Evolutionary conservation across 345 rosid genomes (phyloP).

Genomic region (Angophora floribunda): DNA sequence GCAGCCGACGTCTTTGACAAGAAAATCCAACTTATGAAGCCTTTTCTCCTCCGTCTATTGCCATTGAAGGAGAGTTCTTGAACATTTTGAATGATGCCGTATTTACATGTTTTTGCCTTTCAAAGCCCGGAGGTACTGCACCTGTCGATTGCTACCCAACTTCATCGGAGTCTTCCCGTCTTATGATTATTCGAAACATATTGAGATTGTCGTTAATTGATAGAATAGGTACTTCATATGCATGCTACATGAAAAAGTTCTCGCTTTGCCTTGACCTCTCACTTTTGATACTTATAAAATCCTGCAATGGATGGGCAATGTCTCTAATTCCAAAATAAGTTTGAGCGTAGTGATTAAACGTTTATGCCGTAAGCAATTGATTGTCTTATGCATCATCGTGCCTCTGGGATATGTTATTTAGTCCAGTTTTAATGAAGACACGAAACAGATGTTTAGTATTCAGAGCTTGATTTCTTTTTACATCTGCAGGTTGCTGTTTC

Average conservation of each 20-base stretch:
- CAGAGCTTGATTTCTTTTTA: background rate
- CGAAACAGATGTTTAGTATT: background rate
- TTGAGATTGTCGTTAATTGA: background rate
- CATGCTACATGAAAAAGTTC: background rate
- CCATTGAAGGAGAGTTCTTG: background rate
- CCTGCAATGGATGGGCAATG: background rate
- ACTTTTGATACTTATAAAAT: background rate
- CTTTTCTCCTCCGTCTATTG: background rate
- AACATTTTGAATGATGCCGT: background rate
- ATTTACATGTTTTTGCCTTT: no score
- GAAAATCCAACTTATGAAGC: background rate
- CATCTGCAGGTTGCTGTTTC: slow-evolving; percentile 63
- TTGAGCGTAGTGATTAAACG: background rate
- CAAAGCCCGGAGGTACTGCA: no score
- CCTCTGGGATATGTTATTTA: background rate
- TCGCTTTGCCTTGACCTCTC: background rate
- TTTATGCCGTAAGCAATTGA: background rate
- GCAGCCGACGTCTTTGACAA: background rate
- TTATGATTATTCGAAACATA: background rate
- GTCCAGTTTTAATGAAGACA: background rate
- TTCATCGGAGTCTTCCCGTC: background rate
- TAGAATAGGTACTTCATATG: background rate
- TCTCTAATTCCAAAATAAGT: background rate
- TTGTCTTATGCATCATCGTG: background rate
- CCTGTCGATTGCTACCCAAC: background rate